These are phyloP conservation scores for Penicillium tannophilum DNA, from an alignment of 495 filamentous ascomycete species.

Conservation along the genomic window DNA sequence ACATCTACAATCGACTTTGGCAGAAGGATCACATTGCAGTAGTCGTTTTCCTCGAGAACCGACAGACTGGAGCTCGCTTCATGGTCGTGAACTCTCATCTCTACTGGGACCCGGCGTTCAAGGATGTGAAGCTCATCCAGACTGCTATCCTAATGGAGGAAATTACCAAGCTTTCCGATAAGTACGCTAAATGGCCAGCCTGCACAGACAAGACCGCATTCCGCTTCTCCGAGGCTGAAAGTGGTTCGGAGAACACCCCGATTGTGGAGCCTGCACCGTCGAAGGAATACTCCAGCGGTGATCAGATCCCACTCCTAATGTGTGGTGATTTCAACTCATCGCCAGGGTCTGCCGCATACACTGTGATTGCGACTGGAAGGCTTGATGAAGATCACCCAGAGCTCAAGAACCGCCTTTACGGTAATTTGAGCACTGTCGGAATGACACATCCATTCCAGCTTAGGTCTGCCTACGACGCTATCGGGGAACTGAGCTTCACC, in stretches of 20 bases:
- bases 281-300: constrained; percentile 76
- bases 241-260: constrained; percentile 52
- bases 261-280: constrained; percentile 62
- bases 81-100: constrained; percentile 93
- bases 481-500: constrained; percentile 86
- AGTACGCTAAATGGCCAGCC: constrained; percentile 73
- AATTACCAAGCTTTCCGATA: constrained; percentile 78
- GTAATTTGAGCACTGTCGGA: constrained; percentile 86
- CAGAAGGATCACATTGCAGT: constrained; percentile 95
- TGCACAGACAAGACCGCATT: constrained; percentile 78
- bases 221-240: constrained; percentile 62
- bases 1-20: constrained; percentile 98
- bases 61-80: constrained; percentile 79
- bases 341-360: constrained; percentile 81
- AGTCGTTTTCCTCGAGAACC: constrained; percentile 87
- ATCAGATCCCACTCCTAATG: constrained; percentile 86
- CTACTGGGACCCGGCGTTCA: constrained; percentile 87
- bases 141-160: constrained; percentile 93
- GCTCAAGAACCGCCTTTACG: constrained; percentile 72
- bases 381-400: constrained; percentile 75
- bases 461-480: constrained; percentile 78
- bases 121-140: constrained; percentile 94
- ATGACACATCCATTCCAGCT: constrained; percentile 93
- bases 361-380: constrained; percentile 75
- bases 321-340: constrained; percentile 97